Conservation (phyloP, 2,329 filamentous ascomycete species). For the Fusarium bulbicola region DNA sequence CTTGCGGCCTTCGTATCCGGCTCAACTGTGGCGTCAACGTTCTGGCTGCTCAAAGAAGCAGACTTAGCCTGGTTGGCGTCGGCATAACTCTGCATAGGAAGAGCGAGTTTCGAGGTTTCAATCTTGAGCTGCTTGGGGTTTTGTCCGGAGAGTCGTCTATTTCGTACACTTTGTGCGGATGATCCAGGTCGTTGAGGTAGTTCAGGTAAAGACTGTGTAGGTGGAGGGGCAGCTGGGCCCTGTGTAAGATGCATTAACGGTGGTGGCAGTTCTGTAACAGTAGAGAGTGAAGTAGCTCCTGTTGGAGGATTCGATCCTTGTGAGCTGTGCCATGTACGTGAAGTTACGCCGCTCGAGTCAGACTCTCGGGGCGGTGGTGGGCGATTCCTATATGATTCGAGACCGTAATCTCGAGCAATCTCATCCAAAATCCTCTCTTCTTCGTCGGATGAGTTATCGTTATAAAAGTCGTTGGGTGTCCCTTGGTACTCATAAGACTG, state of each 20-base stretch:
- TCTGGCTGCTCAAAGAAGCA: slow-evolving; percentile 13
- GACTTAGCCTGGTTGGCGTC: slow-evolving; percentile 20
- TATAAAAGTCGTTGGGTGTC: slow-evolving; percentile 66
- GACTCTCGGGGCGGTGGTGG: slow-evolving; percentile 78
- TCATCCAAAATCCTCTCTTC: slow-evolving; percentile 86
- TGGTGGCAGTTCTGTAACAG: slow-evolving; percentile 69
- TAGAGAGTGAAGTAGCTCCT: slow-evolving; percentile 59
- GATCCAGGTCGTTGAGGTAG: slow-evolving; percentile 49
- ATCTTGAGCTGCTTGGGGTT: slow-evolving; percentile 88
- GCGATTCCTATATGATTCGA: slow-evolving; percentile 77
- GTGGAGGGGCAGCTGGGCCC: slow-evolving; percentile 55
- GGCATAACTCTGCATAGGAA: slow-evolving; percentile 31
- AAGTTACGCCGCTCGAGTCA: slow-evolving; percentile 81
- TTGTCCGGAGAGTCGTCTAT: slow-evolving; percentile 80
- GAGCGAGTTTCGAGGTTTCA: slow-evolving; percentile 67
- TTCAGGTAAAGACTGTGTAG: slow-evolving; percentile 57
- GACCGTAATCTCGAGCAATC: slow-evolving; percentile 83
- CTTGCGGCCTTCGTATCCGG: slow-evolving; percentile 9
- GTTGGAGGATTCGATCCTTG: slow-evolving; percentile 72
- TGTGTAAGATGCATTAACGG: slow-evolving; percentile 31
- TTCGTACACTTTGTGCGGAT: slow-evolving; percentile 68
- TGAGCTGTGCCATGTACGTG: slow-evolving; percentile 83
- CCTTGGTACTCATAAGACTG: slow-evolving; percentile 39
- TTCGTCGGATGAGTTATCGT: slow-evolving; percentile 72
- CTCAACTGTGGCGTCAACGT: slow-evolving; percentile 5